Conservation (phyloP, 495 filamentous ascomycete species). For the Pseudotulostoma volvatum region DNA sequence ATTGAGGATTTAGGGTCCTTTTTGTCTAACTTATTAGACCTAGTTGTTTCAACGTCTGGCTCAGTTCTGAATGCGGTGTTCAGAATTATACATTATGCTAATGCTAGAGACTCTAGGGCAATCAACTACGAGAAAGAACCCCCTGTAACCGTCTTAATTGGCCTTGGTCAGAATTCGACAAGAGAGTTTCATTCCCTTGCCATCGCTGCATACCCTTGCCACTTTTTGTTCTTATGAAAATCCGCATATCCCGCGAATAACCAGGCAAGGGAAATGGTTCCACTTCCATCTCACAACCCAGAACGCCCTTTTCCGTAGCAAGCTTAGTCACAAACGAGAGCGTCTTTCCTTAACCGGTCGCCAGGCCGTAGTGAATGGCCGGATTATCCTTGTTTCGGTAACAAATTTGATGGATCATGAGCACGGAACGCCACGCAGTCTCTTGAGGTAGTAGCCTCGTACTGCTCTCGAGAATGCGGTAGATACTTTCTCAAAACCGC, state of each 20-base stretch:
- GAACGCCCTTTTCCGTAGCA: no score
- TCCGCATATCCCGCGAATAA: slow-evolving; percentile 28
- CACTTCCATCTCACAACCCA: slow-evolving; percentile 33
- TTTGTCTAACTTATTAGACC: slow-evolving; percentile 2
- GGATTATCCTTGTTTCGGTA: no score
- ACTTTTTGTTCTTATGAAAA: slow-evolving; percentile 13
- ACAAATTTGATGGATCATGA: no score
- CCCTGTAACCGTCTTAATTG: no score
- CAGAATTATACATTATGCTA: background rate
- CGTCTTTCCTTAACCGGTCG: no score
- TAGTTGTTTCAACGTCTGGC: background rate
- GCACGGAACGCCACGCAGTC: no score
- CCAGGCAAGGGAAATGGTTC: slow-evolving; percentile 19
- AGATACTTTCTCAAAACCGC: no score
- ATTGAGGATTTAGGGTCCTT: slow-evolving; percentile 3
- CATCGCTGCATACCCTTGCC: no score
- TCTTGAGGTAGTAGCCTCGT: no score
- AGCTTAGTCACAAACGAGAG: no score
- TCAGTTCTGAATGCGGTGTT: background rate
- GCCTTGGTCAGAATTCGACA: slow-evolving; percentile 19
- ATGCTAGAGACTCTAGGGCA: background rate
- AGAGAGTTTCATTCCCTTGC: slow-evolving; percentile 1
- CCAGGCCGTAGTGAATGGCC: no score
- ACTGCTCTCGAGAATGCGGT: no score
- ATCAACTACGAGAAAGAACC: slow-evolving; percentile 8